Percentiles rank a stretch among this genome's conserved stretches.
Evolutionary conservation across 2,329 filamentous ascomycete species (phyloP).

Genomic region (Trichoderma cornu-damae): DNA sequence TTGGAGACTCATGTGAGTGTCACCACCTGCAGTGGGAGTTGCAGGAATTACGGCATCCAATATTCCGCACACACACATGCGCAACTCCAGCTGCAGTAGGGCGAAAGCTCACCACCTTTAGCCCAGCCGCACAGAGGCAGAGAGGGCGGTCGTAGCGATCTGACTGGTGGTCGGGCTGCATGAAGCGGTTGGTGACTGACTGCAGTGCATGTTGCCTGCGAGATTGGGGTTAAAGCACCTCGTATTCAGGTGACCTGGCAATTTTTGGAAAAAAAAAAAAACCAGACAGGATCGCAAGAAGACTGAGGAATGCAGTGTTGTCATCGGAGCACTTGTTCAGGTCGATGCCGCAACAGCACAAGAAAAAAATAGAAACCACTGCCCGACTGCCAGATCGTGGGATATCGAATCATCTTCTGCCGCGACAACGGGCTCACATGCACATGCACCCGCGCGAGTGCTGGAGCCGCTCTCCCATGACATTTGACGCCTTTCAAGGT

Average conservation of each 20-base stretch:
- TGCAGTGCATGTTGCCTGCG: neutral
- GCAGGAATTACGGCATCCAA: neutral
- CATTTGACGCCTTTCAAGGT: neutral
- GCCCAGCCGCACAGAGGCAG: neutral
- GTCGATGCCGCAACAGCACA: neutral
- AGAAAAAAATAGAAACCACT: neutral
- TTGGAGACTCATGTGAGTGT: neutral
- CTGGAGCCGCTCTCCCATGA: no score
- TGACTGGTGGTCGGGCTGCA: conserved; percentile 3
- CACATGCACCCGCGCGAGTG: no score
- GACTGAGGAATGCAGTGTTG: neutral
- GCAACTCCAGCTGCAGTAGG: neutral
- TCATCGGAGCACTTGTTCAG: neutral
- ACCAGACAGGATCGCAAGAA: no score
- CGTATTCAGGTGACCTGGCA: conserved; percentile 2
- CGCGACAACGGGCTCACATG: no score
- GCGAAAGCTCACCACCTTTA: neutral
- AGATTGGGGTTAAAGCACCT: neutral
- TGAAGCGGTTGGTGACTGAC: conserved; percentile 2
- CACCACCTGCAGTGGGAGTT: neutral
- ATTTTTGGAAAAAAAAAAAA: neutral
- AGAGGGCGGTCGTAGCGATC: neutral
- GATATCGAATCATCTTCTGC: no score
- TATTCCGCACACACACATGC: neutral
- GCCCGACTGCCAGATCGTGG: no score